Evolutionary conservation across 331 rosid species (phyloP).

Genomic region (Rosa hybrid): DNA sequence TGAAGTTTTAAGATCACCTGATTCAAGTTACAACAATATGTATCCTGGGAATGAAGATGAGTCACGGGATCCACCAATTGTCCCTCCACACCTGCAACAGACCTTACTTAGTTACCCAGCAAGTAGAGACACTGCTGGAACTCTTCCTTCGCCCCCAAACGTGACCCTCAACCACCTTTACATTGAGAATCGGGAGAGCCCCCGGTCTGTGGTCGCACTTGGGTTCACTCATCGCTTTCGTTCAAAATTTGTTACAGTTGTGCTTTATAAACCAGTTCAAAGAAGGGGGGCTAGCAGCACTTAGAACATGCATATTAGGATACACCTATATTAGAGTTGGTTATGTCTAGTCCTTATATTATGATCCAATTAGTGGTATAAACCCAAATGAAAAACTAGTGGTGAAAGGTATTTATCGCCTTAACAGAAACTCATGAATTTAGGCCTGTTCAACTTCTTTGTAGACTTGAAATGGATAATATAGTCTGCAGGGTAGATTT

Average conservation of each 20-base stretch:
- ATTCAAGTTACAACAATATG: slow-evolving; percentile 70
- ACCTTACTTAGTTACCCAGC: slow-evolving; percentile 59
- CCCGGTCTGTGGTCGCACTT: slow-evolving; percentile 79
- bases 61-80: slow-evolving; percentile 79
- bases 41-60: slow-evolving; percentile 75
- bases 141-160: slow-evolving; percentile 67
- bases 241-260: slow-evolving; percentile 81
- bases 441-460: slow-evolving; percentile 7
- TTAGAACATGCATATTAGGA: slow-evolving; percentile 38
- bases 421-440: slow-evolving; percentile 26
- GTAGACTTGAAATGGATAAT: slow-evolving; percentile 14
- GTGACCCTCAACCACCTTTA: slow-evolving; percentile 88
- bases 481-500: slow-evolving; percentile 13
- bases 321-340: slow-evolving; percentile 15
- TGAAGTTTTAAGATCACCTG: slow-evolving; percentile 87
- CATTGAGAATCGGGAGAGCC: slow-evolving; percentile 77
- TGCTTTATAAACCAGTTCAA: slow-evolving; percentile 93
- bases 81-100: slow-evolving; percentile 84
- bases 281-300: slow-evolving; percentile 64
- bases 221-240: slow-evolving; percentile 94
- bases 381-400: slow-evolving; percentile 33
- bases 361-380: slow-evolving; percentile 36
- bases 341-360: slow-evolving; percentile 27
- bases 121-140: slow-evolving; percentile 46
- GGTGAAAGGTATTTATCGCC: slow-evolving; percentile 33